Evolutionary conservation across 2,329 filamentous ascomycete genomes (phyloP).

Genomic region (Hortaea werneckii): DNA sequence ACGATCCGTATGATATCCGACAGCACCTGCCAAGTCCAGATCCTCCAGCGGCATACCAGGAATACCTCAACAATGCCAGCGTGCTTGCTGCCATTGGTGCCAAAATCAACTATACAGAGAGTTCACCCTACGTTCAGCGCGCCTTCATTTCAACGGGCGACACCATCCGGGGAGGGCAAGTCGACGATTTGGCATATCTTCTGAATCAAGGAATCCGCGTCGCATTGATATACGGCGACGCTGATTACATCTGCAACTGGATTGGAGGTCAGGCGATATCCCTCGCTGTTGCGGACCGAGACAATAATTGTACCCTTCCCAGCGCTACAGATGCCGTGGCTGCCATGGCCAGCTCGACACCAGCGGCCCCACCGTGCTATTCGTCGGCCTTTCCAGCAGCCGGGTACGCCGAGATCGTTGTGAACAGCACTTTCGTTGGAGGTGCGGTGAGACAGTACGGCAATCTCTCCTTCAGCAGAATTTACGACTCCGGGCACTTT

Average conservation of each 20-base stretch:
- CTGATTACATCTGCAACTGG: conserved; percentile 48
- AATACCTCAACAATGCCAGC: conserved; percentile 40
- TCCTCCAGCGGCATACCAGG: conserved; percentile 35
- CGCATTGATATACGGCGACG: conserved; percentile 48
- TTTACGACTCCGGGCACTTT: conserved; percentile 45
- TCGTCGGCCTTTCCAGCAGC: conserved; percentile 49
- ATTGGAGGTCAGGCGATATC: conserved; percentile 67
- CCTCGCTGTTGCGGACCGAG: conserved; percentile 39
- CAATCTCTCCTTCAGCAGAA: conserved; percentile 47
- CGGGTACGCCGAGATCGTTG: conserved; percentile 62
- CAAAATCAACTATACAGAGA: conserved; percentile 40
- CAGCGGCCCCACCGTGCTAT: conserved; percentile 27
- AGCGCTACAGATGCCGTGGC: not conserved
- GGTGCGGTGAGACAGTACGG: conserved; percentile 68
- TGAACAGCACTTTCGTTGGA: conserved; percentile 58
- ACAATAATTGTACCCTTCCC: conserved; percentile 9
- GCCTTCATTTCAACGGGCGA: conserved; percentile 38
- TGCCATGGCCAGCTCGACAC: not conserved
- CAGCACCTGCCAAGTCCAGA: conserved; percentile 49
- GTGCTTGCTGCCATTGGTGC: conserved; percentile 42
- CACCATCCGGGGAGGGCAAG: conserved; percentile 29
- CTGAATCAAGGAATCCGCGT: conserved; percentile 42
- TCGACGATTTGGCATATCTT: conserved; percentile 34
- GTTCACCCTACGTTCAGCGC: conserved; percentile 27
- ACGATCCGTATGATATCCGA: conserved; percentile 44